These are phyloP conservation scores for Boletus eberwhitei DNA, from an alignment of 768 basidiomycete species.

Conservation along the genomic window DNA sequence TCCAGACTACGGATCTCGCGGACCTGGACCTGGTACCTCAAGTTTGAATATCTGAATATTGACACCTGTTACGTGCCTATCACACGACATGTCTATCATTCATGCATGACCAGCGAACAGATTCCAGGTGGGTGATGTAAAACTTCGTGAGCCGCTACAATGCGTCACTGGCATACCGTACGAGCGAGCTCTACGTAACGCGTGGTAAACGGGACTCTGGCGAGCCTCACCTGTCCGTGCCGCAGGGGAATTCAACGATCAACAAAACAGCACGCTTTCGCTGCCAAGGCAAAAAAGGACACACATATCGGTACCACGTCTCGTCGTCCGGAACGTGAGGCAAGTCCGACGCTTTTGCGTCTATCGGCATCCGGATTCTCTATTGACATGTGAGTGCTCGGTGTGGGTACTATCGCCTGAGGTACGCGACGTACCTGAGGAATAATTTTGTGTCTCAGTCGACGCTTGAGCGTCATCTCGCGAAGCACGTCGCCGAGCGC, in stretches of 20 bases:
- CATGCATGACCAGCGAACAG: not conserved
- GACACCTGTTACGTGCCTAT: too few species aligned
- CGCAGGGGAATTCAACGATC: not conserved
- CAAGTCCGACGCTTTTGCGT: constrained; percentile 29
- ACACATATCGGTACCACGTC: constrained; percentile 35
- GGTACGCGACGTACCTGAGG: constrained; percentile 37
- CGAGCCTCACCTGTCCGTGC: constrained; percentile 12
- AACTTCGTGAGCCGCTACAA: not conserved
- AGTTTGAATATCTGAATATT: too few species aligned
- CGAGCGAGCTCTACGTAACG: constrained; percentile 22
- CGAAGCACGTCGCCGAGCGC: constrained; percentile 19
- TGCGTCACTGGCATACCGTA: not conserved
- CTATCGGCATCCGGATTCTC: constrained; percentile 26
- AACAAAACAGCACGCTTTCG: not conserved
- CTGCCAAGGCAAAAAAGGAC: not conserved
- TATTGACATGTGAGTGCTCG: not conserved
- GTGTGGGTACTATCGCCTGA: too few species aligned
- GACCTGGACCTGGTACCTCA: too few species aligned
- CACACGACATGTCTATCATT: not conserved
- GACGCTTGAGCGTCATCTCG: constrained; percentile 23
- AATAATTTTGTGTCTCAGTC: constrained; percentile 32
- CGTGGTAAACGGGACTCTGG: constrained; percentile 14
- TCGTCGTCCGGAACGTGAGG: constrained; percentile 35
- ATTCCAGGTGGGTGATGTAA: not conserved
- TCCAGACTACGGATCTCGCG: too few species aligned